These are phyloP conservation scores for Talaromyces sp. DNA, from an alignment of 2,329 filamentous ascomycete species.

Conservation along the genomic window DNA sequence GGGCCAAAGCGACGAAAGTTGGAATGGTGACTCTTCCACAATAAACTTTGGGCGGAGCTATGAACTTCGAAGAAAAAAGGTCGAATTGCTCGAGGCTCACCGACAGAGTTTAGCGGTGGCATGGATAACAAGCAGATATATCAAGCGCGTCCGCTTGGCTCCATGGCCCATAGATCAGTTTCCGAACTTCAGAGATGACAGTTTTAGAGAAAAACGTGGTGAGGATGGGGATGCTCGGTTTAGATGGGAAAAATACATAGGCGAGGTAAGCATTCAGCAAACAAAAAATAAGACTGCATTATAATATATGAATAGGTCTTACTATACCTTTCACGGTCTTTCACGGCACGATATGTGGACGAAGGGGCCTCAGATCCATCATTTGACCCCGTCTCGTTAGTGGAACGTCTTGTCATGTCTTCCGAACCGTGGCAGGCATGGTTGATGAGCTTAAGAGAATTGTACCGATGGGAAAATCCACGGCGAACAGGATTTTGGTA, in stretches of 20 bases:
- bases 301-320: slow-evolving; percentile 17
- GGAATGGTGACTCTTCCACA: background rate
- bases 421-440: slow-evolving; percentile 37
- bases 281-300: background rate
- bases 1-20: background rate
- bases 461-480: slow-evolving; percentile 38
- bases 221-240: slow-evolving; percentile 18
- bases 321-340: slow-evolving; percentile 30
- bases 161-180: slow-evolving; percentile 22
- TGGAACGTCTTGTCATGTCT: slow-evolving; percentile 37
- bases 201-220: slow-evolving; percentile 21
- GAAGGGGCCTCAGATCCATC: slow-evolving; percentile 26
- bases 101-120: slow-evolving; percentile 32
- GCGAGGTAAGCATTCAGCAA: slow-evolving; percentile 17
- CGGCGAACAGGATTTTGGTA: slow-evolving; percentile 31
- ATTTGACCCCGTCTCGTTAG: slow-evolving; percentile 30
- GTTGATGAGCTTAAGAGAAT: slow-evolving; percentile 27
- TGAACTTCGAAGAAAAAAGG: slow-evolving; percentile 9
- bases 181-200: slow-evolving; percentile 17
- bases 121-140: slow-evolving; percentile 34
- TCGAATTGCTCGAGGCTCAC: slow-evolving; percentile 28
- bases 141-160: slow-evolving; percentile 32
- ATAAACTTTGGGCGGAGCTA: background rate
- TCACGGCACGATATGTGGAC: slow-evolving; percentile 29
- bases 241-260: slow-evolving; percentile 30